Base-by-base conservation (phyloP, 179 eudicot species). In the Drosera spatulata region DNA sequence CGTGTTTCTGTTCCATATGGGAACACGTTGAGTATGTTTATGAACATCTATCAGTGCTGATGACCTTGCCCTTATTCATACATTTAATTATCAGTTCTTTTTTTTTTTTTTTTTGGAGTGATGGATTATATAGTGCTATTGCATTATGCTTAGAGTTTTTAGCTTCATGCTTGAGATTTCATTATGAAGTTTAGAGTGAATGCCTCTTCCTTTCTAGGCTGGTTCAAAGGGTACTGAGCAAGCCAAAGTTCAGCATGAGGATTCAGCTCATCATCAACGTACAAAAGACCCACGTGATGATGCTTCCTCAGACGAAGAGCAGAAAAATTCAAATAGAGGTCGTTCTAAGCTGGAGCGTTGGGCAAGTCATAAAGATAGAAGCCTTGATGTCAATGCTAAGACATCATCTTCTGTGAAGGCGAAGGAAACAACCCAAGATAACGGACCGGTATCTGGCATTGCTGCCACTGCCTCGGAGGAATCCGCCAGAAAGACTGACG, bases 291-390 rank as follows among this genome's bases (percentile, higher is more conserved):
- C 61, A 33, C 60, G 40, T 42, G 96, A 78, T 58, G 82, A 71
- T 53, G 82, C 65, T 65, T 72, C 78, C 33, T 22, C 33, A 22
- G 33, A 22, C 64, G 95, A 85, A 1, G 94, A 80, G 48, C 85
- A 82, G 49, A 80, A 71, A 55, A 75, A 62, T 53, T 81, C 96
- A 39, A 79, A 70, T 63, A 85, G 76, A 71, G 96, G 91, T 38
- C 81, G 98, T 42, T 88, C 96, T 55, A 91, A 91, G 79, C 69
- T 91, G 70, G 98, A 91, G 62, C 86, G 98, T 2, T 91, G 98
- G 98, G 70, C 88, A 2, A 85, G 98, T 76, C 88, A 88, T 48
- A 82, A 88, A 69, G 98, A 88, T 43, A 81, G 80, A 55, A 94
- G 82, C 73, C 75, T 65, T 42, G 63, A 60, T 61, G 44, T 53